These are phyloP conservation scores for Salix koriyanagi DNA, from an alignment of 345 rosid species.

Conservation along the genomic window DNA sequence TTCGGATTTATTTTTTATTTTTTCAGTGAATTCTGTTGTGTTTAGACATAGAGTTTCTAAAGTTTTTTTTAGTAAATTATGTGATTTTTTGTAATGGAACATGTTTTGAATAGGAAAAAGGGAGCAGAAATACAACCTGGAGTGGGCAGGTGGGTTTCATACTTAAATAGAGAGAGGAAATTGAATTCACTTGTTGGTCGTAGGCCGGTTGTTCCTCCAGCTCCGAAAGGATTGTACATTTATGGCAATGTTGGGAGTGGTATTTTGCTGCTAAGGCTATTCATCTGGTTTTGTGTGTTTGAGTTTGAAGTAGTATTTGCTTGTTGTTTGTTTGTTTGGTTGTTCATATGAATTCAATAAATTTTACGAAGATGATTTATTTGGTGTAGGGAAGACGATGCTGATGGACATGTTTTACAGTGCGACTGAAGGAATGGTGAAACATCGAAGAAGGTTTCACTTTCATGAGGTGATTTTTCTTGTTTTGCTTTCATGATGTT, in stretches of 20 bases:
- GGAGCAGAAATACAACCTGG: slow-evolving; percentile 66
- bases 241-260: slow-evolving; percentile 95
- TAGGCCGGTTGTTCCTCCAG: slow-evolving; percentile 65
- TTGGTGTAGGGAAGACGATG: slow-evolving; percentile 87
- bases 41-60: too few relatives aligned
- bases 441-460: slow-evolving; percentile 69
- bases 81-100: neutral
- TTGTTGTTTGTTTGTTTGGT: neutral
- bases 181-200: slow-evolving; percentile 69
- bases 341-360: neutral
- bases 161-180: slow-evolving; percentile 82
- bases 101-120: slow-evolving; percentile 39
- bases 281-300: neutral
- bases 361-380: neutral
- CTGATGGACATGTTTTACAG: slow-evolving; percentile 95
- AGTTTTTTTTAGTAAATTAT: neutral
- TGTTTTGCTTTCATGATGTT: slow-evolving; percentile 8
- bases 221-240: slow-evolving; percentile 87
- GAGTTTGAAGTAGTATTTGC: neutral
- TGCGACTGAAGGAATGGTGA: slow-evolving; percentile 58
- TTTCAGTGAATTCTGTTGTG: too few relatives aligned
- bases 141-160: slow-evolving; percentile 96
- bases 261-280: slow-evolving; percentile 32
- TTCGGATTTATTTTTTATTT: too few relatives aligned
- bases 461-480: slow-evolving; percentile 69